These are phyloP conservation scores for Penicillium sp. DNA, from an alignment of 2,329 filamentous ascomycete genomes.

Conservation along the genomic window DNA sequence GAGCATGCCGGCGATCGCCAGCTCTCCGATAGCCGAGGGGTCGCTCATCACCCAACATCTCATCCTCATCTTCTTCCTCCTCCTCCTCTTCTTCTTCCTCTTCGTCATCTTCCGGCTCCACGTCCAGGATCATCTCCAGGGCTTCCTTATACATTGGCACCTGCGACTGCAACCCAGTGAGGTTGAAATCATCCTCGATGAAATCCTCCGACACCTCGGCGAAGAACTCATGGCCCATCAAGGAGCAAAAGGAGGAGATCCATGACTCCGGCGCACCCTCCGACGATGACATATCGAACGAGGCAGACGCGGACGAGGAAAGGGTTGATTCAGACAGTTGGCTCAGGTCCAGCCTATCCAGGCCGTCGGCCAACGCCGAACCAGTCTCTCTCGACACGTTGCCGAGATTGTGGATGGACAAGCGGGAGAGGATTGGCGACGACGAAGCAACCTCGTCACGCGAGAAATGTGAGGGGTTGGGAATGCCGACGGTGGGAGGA, in stretches of 20 bases:
- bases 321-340: constrained; percentile 50
- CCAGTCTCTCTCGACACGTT: constrained; percentile 52
- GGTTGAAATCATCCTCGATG: constrained; percentile 99
- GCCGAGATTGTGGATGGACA: constrained; percentile 35
- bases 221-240: constrained; percentile 97
- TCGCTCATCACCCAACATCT: constrained; percentile 63
- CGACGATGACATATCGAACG: constrained; percentile 50
- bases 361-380: constrained; percentile 52
- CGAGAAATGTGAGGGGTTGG: constrained; percentile 15
- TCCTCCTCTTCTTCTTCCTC: constrained; percentile 68
- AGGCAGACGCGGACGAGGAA: constrained; percentile 43
- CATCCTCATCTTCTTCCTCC: constrained; percentile 71
- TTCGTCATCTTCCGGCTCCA: constrained; percentile 87
- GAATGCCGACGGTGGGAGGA: constrained; percentile 7
- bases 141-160: constrained; percentile 99
- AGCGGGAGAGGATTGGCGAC: constrained; percentile 20
- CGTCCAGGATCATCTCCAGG: constrained; percentile 97
- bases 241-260: constrained; percentile 96
- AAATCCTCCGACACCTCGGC: constrained; percentile 98
- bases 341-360: constrained; percentile 52
- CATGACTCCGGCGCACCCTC: constrained; percentile 75
- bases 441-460: constrained; percentile 29
- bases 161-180: constrained; percentile 91
- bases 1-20: constrained; percentile 74
- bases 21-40: constrained; percentile 51